Evolutionary conservation across 108 stramenopile genomes (phyloP), one percentile per base, ranked within the genome.

Genomic region (Cylindrotheca closterium): DNA sequence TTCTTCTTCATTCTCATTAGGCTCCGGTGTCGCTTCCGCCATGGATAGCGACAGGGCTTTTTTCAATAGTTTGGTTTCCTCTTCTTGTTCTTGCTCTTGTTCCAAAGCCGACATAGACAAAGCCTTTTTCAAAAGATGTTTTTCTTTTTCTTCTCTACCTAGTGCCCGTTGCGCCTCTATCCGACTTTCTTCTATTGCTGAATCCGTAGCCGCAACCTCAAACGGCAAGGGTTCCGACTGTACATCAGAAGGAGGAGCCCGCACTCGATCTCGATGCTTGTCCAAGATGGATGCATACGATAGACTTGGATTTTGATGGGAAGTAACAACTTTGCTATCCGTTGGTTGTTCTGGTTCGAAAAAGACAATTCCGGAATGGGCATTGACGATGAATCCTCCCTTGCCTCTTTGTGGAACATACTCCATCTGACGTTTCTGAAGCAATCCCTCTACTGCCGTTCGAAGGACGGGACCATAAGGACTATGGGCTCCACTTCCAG

Each of bases 401-500:
- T 68, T 79, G 18, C 79, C 77, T 31, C 55, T 47, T 34, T 77
- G 73, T 3, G 78, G 10, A 8, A 30, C 47, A 49, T 59, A 83
- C 22, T 57, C 42, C 76, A 87, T 87, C 29, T 78, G 51, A n/a
- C 86, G 82, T 67, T 84, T 84, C 34, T 68, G 31, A 46, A 87
- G 48, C 52, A 87, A 53, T 28, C 30, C 49, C 70, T 84, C 55
- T 15, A 84, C 59, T 0, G 76, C 78, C 50, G 50, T 62, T 19
- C 86, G 67, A 22, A 87, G 60, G 4, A 87, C 70, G 26, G 86
- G 82, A 42, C 86, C 86, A 18, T 81, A 53, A 2, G 62, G 25
- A 46, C 83, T 75, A 47, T 87, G 86, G n/a, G 69, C 51, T 55
- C 76, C 76, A n/a, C 54, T 77, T 23, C 76, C 76, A 17, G 76